Percentiles rank a stretch among this genome's conserved stretches.
Conservation (phyloP, 495 filamentous ascomycete genomes). For the Thermothielavioides terrestris region DNA sequence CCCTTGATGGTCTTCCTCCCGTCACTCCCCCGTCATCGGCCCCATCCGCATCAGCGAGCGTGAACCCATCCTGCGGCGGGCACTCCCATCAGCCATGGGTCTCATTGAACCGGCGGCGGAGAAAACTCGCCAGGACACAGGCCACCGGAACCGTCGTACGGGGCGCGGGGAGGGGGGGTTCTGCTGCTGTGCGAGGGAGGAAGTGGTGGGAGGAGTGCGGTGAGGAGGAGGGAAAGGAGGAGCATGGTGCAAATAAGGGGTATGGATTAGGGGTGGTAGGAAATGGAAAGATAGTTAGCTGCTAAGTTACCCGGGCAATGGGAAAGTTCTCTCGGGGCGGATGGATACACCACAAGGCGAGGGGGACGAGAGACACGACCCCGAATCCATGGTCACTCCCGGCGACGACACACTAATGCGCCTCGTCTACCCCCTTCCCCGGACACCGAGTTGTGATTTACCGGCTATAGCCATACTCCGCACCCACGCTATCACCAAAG, state of each 20-base stretch:
- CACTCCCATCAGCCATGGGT: constrained; percentile 33
- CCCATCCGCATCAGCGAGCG: constrained; percentile 19
- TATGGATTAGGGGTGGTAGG: not conserved
- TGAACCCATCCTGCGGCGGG: constrained; percentile 39
- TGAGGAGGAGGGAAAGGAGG: not conserved
- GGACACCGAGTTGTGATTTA: too few species aligned
- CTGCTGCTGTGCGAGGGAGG: too few species aligned
- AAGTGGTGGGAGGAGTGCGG: not conserved
- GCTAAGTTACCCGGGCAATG: not conserved
- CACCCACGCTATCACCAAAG: too few species aligned
- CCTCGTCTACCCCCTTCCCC: too few species aligned
- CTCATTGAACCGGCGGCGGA: constrained; percentile 36
- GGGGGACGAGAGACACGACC: too few species aligned
- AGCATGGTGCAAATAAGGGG: too few species aligned
- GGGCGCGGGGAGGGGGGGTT: not conserved
- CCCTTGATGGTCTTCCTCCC: constrained; percentile 33
- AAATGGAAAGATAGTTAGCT: not conserved
- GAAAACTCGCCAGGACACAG: constrained; percentile 43
- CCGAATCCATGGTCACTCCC: too few species aligned
- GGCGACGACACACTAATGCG: too few species aligned
- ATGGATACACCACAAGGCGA: not conserved
- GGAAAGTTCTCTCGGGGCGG: not conserved
- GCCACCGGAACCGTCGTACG: constrained; percentile 41
- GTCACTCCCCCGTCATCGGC: not conserved
- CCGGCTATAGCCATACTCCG: too few species aligned